phyloP scores from a whole-genome alignment of 164 flowering plant genomes.

The Annona cherimola region DNA sequence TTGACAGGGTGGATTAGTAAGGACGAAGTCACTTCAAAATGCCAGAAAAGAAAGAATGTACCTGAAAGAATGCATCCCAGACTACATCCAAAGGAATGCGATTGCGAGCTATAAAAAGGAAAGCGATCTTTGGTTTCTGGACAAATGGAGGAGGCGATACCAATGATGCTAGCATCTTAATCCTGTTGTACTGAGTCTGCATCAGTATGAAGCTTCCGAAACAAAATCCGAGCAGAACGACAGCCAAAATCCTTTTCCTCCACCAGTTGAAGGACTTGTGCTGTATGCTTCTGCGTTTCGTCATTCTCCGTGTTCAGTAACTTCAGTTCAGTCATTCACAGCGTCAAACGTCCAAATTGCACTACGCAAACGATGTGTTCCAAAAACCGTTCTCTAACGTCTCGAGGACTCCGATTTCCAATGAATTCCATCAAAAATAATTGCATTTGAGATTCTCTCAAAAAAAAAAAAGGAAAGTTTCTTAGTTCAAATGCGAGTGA shows the following conservation, averaged over 20 bases:
- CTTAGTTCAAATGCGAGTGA: background rate
- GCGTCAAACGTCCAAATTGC: background rate
- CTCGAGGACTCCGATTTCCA: background rate
- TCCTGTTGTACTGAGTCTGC: constrained; percentile 42
- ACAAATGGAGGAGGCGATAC: constrained; percentile 27
- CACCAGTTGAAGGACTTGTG: constrained; percentile 42
- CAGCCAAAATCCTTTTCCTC: constrained; percentile 46
- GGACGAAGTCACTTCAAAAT: background rate
- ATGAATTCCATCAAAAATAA: background rate
- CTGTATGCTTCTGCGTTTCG: constrained; percentile 38
- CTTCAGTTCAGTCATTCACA: background rate
- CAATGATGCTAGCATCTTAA: constrained; percentile 27
- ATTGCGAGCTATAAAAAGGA: constrained; percentile 83
- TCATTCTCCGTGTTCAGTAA: constrained; percentile 3
- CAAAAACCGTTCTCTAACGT: background rate
- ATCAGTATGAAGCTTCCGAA: constrained; percentile 47
- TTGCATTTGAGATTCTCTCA: background rate
- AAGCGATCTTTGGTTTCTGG: constrained; percentile 67
- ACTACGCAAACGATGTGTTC: background rate
- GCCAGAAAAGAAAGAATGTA: constrained; percentile 14
- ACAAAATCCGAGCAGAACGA: constrained; percentile 43
- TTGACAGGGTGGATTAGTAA: background rate
- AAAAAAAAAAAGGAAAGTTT: background rate
- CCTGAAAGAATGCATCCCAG: constrained; percentile 88
- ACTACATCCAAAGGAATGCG: constrained; percentile 75